These are phyloP conservation scores for Leccinum pachyderme DNA, from an alignment of 1,284 basidiomycete species.

Conservation along the genomic window DNA sequence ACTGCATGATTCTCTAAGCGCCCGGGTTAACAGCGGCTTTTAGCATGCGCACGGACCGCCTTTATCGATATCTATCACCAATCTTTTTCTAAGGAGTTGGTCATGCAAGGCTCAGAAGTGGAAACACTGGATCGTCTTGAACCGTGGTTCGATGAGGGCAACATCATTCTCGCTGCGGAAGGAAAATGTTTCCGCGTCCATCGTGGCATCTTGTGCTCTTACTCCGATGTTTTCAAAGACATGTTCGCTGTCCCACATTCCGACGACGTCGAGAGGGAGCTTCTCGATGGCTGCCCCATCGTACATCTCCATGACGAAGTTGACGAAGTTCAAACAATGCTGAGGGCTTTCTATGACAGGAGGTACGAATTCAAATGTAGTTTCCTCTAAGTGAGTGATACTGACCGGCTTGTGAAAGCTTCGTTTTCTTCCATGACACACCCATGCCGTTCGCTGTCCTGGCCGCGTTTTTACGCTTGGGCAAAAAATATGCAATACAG, in stretches of 20 bases:
- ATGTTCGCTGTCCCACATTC: constrained; percentile 17
- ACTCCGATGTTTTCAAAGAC: constrained; percentile 22
- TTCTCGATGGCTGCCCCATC: constrained; percentile 18
- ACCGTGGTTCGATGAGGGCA: constrained; percentile 25
- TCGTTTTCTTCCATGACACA: not conserved
- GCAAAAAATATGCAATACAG: constrained; percentile 17
- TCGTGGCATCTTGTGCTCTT: constrained; percentile 10
- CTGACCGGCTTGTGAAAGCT: constrained; percentile 6
- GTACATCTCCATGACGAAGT: constrained; percentile 13
- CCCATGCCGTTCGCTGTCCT: constrained; percentile 12
- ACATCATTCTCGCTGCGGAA: constrained; percentile 14
- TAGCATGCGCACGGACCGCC: no score
- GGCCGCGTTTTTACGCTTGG: constrained; percentile 12
- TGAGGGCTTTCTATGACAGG: constrained; percentile 18
- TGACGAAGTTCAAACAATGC: constrained; percentile 10
- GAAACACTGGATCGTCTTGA: not conserved
- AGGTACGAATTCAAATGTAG: constrained; percentile 6
- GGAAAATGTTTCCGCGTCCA: constrained; percentile 21
- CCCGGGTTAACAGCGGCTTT: no score
- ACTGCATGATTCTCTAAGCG: no score
- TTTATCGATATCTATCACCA: no score
- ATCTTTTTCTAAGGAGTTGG: not conserved
- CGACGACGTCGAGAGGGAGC: not conserved
- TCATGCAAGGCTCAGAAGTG: not conserved
- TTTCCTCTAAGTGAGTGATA: not conserved